phyloP scores from a whole-genome alignment of 306 rosid genomes.

The Vicia faba region DNA sequence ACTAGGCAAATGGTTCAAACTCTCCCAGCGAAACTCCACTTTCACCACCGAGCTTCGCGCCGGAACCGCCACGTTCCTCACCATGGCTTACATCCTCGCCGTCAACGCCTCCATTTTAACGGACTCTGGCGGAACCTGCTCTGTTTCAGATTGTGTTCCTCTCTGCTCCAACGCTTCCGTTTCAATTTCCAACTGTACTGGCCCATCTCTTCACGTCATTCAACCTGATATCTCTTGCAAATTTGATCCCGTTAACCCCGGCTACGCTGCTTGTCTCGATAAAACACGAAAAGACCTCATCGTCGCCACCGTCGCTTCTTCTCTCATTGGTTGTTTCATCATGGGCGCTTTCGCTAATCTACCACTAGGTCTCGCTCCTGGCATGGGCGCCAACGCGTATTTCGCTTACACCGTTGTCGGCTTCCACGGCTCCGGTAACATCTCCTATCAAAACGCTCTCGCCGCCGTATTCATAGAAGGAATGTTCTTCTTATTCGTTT shows the following conservation, averaged over 20 bases:
- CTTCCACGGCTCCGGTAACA: slow-evolving; percentile 87
- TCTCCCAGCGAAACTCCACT: slow-evolving; percentile 69
- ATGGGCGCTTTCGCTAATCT: slow-evolving; percentile 95
- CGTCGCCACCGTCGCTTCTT: slow-evolving; percentile 85
- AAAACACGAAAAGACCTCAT: slow-evolving; percentile 71
- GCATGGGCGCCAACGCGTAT: slow-evolving; percentile 96
- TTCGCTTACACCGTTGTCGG: slow-evolving; percentile 99
- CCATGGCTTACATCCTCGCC: slow-evolving; percentile 98
- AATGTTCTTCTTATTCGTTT: slow-evolving; percentile 57
- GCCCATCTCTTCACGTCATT: slow-evolving; percentile 42
- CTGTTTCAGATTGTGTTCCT: slow-evolving; percentile 77
- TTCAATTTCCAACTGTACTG: slow-evolving; percentile 53
- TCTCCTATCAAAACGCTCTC: slow-evolving; percentile 78
- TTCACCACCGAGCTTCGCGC: slow-evolving; percentile 99
- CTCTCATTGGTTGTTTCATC: slow-evolving; percentile 81
- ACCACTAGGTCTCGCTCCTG: slow-evolving; percentile 91
- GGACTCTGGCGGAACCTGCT: slow-evolving; percentile 93
- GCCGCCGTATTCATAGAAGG: slow-evolving; percentile 94
- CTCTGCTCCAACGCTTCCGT: slow-evolving; percentile 74
- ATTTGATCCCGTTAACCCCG: slow-evolving; percentile 86
- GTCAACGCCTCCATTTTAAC: slow-evolving; percentile 94
- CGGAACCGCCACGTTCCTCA: slow-evolving; percentile 95
- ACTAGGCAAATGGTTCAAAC: slow-evolving; percentile 75
- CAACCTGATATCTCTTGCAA: slow-evolving; percentile 68
- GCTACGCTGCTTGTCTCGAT: slow-evolving; percentile 72